Conservation (phyloP, 192 early-diverging fungal species). For the Coemansia sp. region DNA sequence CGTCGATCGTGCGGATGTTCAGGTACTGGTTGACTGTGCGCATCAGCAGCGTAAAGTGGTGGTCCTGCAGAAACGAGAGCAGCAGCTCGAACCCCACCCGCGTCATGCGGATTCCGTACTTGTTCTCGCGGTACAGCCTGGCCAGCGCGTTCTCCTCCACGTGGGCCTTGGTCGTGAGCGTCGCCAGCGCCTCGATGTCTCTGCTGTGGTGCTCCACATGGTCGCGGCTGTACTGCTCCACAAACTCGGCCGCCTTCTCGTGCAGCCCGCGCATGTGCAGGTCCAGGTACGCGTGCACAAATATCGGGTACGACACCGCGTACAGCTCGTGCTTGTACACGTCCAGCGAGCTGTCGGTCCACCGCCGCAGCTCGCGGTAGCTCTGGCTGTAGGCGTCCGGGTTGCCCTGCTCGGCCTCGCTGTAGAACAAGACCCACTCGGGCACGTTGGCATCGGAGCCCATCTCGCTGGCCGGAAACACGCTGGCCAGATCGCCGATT, state of each 20-base stretch:
- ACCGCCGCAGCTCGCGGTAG: slow-evolving; percentile 75
- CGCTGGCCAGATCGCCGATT: slow-evolving; percentile 43
- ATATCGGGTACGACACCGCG: slow-evolving; percentile 83
- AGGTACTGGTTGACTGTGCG: slow-evolving; percentile 91
- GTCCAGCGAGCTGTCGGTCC: slow-evolving; percentile 94
- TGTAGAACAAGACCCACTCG: slow-evolving; percentile 66
- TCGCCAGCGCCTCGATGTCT: slow-evolving; percentile 67
- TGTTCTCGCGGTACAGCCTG: slow-evolving; percentile 73
- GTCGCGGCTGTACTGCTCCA: slow-evolving; percentile 72
- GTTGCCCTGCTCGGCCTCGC: slow-evolving; percentile 70
- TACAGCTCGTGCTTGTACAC: slow-evolving; percentile 90
- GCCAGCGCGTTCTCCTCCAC: slow-evolving; percentile 79
- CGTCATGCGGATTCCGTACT: slow-evolving; percentile 84
- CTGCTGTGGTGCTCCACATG: slow-evolving; percentile 72
- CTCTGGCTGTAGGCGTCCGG: slow-evolving; percentile 79
- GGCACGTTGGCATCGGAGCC: slow-evolving; percentile 59
- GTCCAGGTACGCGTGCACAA: slow-evolving; percentile 89
- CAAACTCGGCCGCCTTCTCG: slow-evolving; percentile 60
- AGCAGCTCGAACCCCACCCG: slow-evolving; percentile 86
- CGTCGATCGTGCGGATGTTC: slow-evolving; percentile 61
- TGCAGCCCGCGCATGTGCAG: slow-evolving; percentile 57
- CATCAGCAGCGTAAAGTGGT: slow-evolving; percentile 82
- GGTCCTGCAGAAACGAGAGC: slow-evolving; percentile 89
- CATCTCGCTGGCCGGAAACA: slow-evolving; percentile 43
- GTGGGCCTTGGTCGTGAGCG: slow-evolving; percentile 74